Evolutionary conservation across 768 basidiomycete species (phyloP).

Genomic region (Boletus tomentosulus): DNA sequence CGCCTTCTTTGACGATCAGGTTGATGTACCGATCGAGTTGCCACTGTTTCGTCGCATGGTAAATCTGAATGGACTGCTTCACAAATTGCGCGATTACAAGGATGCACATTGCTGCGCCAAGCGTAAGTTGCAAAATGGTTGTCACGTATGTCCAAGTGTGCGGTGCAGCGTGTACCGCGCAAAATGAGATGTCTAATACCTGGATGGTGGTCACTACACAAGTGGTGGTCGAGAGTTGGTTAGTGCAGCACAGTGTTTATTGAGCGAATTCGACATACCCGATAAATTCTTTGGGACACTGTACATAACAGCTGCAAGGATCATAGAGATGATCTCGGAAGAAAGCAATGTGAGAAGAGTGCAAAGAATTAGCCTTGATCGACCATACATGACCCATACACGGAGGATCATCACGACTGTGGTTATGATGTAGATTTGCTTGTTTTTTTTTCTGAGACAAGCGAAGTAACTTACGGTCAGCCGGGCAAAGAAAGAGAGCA

Average conservation of each 20-base stretch:
- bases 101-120: background rate
- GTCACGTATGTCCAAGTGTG: background rate
- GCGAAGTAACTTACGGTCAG: conserved; percentile 2
- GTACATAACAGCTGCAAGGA: background rate
- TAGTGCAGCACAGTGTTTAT: background rate
- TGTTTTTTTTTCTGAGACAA: background rate
- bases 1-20: conserved; percentile 3
- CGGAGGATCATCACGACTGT: background rate
- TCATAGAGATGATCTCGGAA: background rate
- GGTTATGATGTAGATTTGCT: background rate
- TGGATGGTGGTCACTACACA: background rate
- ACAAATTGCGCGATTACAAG: background rate
- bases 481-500: background rate
- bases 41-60: conserved; percentile 1
- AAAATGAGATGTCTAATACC: background rate
- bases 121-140: background rate
- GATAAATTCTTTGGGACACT: background rate
- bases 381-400: background rate
- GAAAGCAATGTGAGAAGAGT: background rate
- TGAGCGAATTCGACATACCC: background rate
- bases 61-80: background rate
- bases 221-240: background rate
- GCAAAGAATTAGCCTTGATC: conserved; percentile 3
- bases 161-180: background rate
- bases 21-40: conserved; percentile 7